phyloP scores from a whole-genome alignment of 768 basidiomycete species.

The Amylocystis lapponica region DNA sequence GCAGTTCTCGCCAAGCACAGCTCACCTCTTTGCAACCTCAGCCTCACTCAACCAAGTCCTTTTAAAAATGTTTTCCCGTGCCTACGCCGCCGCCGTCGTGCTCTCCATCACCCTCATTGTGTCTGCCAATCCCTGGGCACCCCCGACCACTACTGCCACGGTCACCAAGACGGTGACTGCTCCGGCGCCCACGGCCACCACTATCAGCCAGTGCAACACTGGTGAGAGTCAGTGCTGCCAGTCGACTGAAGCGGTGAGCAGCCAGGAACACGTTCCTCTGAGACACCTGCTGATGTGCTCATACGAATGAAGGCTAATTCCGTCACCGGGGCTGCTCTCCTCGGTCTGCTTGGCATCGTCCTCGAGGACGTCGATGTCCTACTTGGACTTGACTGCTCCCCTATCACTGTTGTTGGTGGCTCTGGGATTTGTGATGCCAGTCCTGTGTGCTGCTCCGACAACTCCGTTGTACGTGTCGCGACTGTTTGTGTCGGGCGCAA shows the following conservation, averaged over 20 bases:
- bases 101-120: slow-evolving; percentile 13
- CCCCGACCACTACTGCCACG: slow-evolving; percentile 2
- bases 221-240: slow-evolving; percentile 7
- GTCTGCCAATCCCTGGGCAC: slow-evolving; percentile 12
- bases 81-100: slow-evolving; percentile 4
- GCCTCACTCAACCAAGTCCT: too few species aligned
- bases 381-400: slow-evolving; percentile 12
- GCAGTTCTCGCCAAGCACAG: too few species aligned
- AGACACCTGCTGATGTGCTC: too few species aligned
- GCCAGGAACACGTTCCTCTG: too few species aligned
- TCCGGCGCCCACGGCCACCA: slow-evolving; percentile 3
- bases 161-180: slow-evolving; percentile 8
- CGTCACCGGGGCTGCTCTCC: neutral
- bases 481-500: neutral
- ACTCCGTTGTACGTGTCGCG: slow-evolving; percentile 6
- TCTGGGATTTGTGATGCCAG: slow-evolving; percentile 4
- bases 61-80: slow-evolving; percentile 11
- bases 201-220: slow-evolving; percentile 5
- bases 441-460: slow-evolving; percentile 13
- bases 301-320: slow-evolving; percentile 5
- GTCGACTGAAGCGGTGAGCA: neutral
- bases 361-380: slow-evolving; percentile 8
- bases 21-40: too few species aligned
- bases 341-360: slow-evolving; percentile 13
- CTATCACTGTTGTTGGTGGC: slow-evolving; percentile 8